Evolutionary conservation across 495 filamentous ascomycete species (phyloP), one percentile per base, ranked within the genome.

Genomic region (Ascodesmis nigricans): DNA sequence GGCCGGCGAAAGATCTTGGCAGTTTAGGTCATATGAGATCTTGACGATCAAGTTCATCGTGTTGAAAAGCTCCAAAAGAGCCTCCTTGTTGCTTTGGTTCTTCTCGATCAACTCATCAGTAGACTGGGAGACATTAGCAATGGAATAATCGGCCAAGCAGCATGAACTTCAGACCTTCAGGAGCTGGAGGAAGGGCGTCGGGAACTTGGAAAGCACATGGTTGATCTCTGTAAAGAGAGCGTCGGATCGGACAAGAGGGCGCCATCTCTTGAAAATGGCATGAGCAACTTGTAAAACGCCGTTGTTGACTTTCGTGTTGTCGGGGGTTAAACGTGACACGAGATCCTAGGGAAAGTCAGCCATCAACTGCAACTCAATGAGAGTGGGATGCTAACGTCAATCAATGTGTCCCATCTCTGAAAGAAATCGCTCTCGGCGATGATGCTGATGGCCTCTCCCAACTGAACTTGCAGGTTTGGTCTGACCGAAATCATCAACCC

Each of bases 351-450:
- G 13, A 15, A 19, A 5, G 14, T 8, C 10, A 26, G 9, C 21
- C 15, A 35, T 22, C 14, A 11, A 8, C 33, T 31, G 16, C 16
- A 11, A 25, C 18, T 37, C 2, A 4, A 40, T 39, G 13, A 21
- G 8, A n/a, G 33, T 7, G n/a, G 30, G 15, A 28, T 54, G 59
- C 21, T 18, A 52, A 76, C 71, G 59, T 79, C 70, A 29, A 83
- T 75, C 39, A 99, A 62, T 21, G 81, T 90, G 48, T 92, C 77
- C 90, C 90, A 99, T 47, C 76, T 65, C 53, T 73, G 61, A 74
- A 75, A 95, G 57, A 99, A 99, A 52, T 99, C 90, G 45, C 81
- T 92, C 54, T 95, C 84, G 22, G 90, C 90, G 41, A 99, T 95
- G 42, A 81, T 67, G 56, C 87, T 92, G 51, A 93, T 80, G 23